Evolutionary conservation across 1,139 yeast species (phyloP).

Genomic region (Scheffersomyces segobiensis): DNA sequence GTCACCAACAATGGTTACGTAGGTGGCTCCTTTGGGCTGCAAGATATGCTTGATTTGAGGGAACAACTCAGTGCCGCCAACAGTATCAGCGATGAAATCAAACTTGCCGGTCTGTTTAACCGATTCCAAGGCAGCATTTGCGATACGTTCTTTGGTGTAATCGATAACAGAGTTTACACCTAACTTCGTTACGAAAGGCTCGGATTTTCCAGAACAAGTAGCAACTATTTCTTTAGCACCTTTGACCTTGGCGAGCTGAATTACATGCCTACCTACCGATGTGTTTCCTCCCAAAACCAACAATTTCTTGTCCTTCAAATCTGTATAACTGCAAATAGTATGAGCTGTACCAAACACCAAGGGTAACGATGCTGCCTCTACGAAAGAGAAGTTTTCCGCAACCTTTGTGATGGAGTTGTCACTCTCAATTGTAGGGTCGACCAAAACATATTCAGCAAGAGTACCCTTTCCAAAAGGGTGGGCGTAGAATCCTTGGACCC

Average conservation of each 20-base stretch:
- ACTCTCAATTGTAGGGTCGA: conserved; percentile 46
- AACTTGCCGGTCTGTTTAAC: conserved; percentile 31
- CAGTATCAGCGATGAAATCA: conserved; percentile 37
- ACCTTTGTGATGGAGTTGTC: conserved; percentile 39
- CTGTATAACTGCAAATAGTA: conserved; percentile 34
- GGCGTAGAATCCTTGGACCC: conserved; percentile 58
- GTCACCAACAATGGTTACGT: conserved; percentile 56
- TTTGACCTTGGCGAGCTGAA: conserved; percentile 56
- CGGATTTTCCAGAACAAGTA: conserved; percentile 36
- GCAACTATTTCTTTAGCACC: conserved; percentile 49
- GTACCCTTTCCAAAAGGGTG: conserved; percentile 53
- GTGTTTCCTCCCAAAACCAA: conserved; percentile 75
- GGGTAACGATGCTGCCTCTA: conserved; percentile 62
- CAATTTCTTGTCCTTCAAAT: conserved; percentile 35
- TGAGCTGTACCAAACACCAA: conserved; percentile 60
- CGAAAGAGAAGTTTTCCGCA: conserved; percentile 49
- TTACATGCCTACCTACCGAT: conserved; percentile 62
- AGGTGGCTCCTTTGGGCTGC: conserved; percentile 25
- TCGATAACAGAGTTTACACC: conserved; percentile 59
- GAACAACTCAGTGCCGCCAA: conserved; percentile 29
- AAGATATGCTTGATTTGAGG: conserved; percentile 28
- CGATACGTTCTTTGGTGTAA: conserved; percentile 38
- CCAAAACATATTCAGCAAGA: conserved; percentile 38
- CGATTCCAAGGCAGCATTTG: conserved; percentile 26
- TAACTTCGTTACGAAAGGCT: conserved; percentile 37